Evolutionary conservation across 1,284 basidiomycete species (phyloP), one percentile per base, ranked within the genome.

Genomic region (Melampsora abietis-canadensis): DNA sequence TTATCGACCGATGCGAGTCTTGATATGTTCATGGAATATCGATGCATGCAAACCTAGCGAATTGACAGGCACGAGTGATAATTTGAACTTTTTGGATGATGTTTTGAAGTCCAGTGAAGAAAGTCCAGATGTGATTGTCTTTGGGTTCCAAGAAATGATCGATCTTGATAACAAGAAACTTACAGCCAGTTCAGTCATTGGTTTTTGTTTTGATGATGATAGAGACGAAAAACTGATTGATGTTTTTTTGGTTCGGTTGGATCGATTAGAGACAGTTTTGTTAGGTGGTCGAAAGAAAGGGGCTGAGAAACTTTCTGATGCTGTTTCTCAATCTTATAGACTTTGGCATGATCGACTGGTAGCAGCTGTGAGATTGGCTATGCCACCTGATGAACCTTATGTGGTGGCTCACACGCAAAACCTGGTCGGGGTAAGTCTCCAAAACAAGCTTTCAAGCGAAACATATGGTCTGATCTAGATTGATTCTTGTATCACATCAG

Each of bases 71-170:
- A 84, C 85, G 21, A 79, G 85, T 0, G 87, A 87, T 34, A 94
- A 92, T 79, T 81, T 86, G 60, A 86, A 84, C 69, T 92, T 95
- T 83, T 83, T 96, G 12, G 84, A 86, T 19, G 86, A 92, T 54
- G 87, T 87, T 4, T 84, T 96, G 19, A 83, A 82, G 2, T 90
- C 88, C 76, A 44, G 21, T 21, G 47, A 48, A 31, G 87, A 89
- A 27, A 82, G 85, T 8, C 92, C 94, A 0, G 94, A 97, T 78
- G 88, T 98, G 78, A 90, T 98, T 78, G 87, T 88, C 1, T 96
- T 98, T 81, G 94, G 94, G 0, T 90, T 98, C 80, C 95, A 98
- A 82, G 95, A 98, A 83, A 86, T 97, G 51, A 91, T 98, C 77
- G 93, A 97, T 81, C 86, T 98, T 14, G 94, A 97, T 78, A 90